Conservation (phyloP, 192 early-diverging fungal genomes). For the Backusella circina region DNA sequence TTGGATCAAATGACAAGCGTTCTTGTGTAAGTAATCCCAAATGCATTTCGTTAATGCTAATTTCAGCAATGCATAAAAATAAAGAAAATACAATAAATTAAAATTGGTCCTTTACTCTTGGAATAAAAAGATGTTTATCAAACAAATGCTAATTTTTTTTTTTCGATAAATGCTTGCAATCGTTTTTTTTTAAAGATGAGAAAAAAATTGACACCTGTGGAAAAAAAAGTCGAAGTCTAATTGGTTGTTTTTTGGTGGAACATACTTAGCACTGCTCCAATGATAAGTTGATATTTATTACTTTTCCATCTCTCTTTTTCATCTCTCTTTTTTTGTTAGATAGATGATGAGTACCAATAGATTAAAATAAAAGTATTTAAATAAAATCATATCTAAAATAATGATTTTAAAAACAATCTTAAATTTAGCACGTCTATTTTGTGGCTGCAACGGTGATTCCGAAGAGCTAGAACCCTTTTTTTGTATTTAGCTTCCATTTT, state of each 20-base stretch:
- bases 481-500: not conserved
- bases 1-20: conserved; percentile 16
- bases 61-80: not conserved
- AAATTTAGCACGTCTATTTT: not conserved
- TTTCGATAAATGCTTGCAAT: not conserved
- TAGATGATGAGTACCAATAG: not conserved
- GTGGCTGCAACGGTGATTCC: not conserved
- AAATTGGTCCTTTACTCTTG: not conserved
- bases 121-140: not conserved
- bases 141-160: too few species aligned
- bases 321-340: not conserved
- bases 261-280: not conserved
- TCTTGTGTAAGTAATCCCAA: conserved; percentile 20
- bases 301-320: not conserved
- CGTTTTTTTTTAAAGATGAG: not conserved
- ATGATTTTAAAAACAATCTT: not conserved
- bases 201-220: not conserved
- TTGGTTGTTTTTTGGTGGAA: not conserved
- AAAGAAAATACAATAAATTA: not conserved
- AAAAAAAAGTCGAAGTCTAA: not conserved
- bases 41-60: conserved; percentile 9
- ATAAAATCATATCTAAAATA: not conserved
- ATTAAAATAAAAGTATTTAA: not conserved
- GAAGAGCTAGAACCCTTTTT: not conserved
- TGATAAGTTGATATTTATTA: not conserved